Base-by-base conservation (phyloP, 1,284 basidiomycete species). In the Pisolithus thermaeus region DNA sequence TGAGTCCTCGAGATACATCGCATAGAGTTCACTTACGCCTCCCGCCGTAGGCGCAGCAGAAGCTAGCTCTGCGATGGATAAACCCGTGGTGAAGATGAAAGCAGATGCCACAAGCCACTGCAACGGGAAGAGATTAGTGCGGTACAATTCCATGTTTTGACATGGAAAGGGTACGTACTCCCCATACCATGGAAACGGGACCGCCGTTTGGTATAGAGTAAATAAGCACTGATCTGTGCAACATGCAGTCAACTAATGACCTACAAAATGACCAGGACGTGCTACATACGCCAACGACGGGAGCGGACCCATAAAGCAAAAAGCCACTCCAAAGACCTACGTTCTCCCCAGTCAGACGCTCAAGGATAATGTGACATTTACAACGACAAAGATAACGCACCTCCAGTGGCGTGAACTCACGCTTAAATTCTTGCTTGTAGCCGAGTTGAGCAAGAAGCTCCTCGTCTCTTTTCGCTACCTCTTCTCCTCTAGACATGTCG, bases 11-110 rank as follows among this genome's bases (percentile, higher is more conserved):
- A 7, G 5, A 1, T 35, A 25, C 23, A n/a, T 22, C 7, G 35
- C 12, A 2, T 23, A 12, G 5, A 16, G 22, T 27, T n/a, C 5
- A 6, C 57, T 27, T 39, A 62, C 63, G 27, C 74, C 75, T 22
- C 73, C 75, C 7, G 70, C 74, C 30, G 88, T 79, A 4, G 83
- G 83, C 18, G 85, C 86, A 5, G 84, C 81, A 12, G 82, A 86
- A 0, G 78, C 84, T 6, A 89, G 73, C 57, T 90, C 87, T 1
- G 77, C 86, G 73, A 91, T 79, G 4, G 84, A 73, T 55, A 89
- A 69, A 0, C 80, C 86, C 23, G 90, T 77, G 36, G 78, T 74
- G 7, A 81, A 56, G 49, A 86, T 76, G 60, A 85, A 81, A 40
- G 78, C 56, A 46, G 76, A 75, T 3, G 77, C 79, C 7, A 66